Conservation (phyloP, 2,329 filamentous ascomycete genomes). For the Claviceps quebecensis region DNA sequence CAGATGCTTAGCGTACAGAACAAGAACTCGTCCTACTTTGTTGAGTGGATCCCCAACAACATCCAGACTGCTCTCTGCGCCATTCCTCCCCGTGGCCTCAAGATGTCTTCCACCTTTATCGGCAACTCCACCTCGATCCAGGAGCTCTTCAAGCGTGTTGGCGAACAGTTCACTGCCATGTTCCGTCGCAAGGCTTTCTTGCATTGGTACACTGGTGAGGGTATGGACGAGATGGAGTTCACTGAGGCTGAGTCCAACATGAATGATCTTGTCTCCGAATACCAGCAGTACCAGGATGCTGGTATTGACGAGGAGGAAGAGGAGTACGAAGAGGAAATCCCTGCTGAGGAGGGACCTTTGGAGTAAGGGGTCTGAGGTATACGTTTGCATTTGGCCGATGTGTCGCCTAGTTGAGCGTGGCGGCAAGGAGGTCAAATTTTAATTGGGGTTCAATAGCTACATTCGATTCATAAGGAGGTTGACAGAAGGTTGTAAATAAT, state of each 20-base stretch:
- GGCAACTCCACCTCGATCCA: slow-evolving; percentile 99
- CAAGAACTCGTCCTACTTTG: slow-evolving; percentile 99
- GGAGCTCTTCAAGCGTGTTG: slow-evolving; percentile 99
- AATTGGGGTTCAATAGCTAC: slow-evolving; percentile 14
- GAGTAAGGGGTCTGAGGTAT: slow-evolving; percentile 16
- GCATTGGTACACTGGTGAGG: slow-evolving; percentile 99
- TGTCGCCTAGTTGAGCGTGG: not conserved
- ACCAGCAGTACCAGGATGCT: slow-evolving; percentile 99
- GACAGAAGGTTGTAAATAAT: not conserved
- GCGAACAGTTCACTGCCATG: slow-evolving; percentile 99
- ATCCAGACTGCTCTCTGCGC: slow-evolving; percentile 98
- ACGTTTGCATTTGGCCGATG: not conserved
- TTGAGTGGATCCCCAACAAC: slow-evolving; percentile 99
- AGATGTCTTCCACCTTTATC: slow-evolving; percentile 98
- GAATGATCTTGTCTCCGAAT: slow-evolving; percentile 98
- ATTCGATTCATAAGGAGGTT: not conserved
- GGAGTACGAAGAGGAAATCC: slow-evolving; percentile 80
- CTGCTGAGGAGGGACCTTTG: slow-evolving; percentile 51
- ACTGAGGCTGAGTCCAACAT: slow-evolving; percentile 99
- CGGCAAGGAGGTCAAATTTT: slow-evolving; percentile 11
- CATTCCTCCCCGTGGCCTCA: slow-evolving; percentile 89
- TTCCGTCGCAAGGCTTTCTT: slow-evolving; percentile 99
- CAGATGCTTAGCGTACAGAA: slow-evolving; percentile 99
- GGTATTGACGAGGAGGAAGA: slow-evolving; percentile 94
- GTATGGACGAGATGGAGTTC: slow-evolving; percentile 99